These are phyloP conservation scores for Hordeum vulgare DNA, from an alignment of 176 grass and related monocot genomes.

Conservation along the genomic window DNA sequence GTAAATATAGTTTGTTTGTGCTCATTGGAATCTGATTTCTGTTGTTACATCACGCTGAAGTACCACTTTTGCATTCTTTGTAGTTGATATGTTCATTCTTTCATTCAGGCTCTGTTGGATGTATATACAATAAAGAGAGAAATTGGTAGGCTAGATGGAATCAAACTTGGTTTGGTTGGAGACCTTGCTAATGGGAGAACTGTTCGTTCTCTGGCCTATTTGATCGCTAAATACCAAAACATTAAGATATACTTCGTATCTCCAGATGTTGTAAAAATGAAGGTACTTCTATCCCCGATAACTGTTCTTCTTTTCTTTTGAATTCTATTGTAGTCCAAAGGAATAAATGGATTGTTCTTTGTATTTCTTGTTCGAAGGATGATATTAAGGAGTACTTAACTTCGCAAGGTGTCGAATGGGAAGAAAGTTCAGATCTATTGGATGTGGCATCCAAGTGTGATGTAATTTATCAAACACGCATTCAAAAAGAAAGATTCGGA, in stretches of 20 bases:
- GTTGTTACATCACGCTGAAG: neutral
- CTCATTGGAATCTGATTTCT: neutral
- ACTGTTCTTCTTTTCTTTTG: neutral
- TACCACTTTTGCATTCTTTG: neutral
- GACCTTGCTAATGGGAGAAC: constrained; percentile 94
- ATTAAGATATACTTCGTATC: constrained; percentile 89
- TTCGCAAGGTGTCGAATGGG: constrained; percentile 71
- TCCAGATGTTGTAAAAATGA: constrained; percentile 93
- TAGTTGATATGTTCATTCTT: constrained; percentile 10
- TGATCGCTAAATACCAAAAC: constrained; percentile 71
- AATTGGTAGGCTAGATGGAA: constrained; percentile 72
- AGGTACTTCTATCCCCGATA: constrained; percentile 42
- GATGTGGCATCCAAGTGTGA: constrained; percentile 77
- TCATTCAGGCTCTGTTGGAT: constrained; percentile 79
- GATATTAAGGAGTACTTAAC: constrained; percentile 89
- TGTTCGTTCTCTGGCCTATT: constrained; percentile 76
- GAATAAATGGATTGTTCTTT: neutral
- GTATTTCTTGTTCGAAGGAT: constrained; percentile 39
- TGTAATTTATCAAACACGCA: constrained; percentile 92
- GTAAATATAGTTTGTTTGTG: neutral
- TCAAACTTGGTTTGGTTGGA: constrained; percentile 84
- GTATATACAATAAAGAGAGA: constrained; percentile 97
- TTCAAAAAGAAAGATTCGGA: constrained; percentile 92
- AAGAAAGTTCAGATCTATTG: constrained; percentile 88
- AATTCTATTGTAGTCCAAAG: neutral